phyloP scores from a whole-genome alignment of 164 flowering plant genomes.

The Houttuynia cordata region DNA sequence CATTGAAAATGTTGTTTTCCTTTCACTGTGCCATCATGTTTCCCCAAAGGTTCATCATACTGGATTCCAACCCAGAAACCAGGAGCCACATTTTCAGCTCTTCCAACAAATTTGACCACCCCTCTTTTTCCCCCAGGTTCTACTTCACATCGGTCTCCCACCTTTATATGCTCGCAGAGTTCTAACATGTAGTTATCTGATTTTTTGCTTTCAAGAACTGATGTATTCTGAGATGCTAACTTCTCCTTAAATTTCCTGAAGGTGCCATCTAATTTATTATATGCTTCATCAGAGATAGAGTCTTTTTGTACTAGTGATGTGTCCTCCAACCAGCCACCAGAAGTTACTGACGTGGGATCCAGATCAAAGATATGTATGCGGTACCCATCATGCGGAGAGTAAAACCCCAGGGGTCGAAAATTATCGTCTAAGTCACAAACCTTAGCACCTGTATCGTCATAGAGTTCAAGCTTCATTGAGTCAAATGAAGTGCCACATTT shows the following conservation, averaged over 20 bases:
- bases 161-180: slow-evolving; percentile 65
- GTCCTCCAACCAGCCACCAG: slow-evolving; percentile 98
- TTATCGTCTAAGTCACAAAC: slow-evolving; percentile 47
- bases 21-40: slow-evolving; percentile 90
- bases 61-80: slow-evolving; percentile 97
- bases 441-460: slow-evolving; percentile 55
- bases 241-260: slow-evolving; percentile 78
- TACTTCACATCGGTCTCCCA: slow-evolving; percentile 93
- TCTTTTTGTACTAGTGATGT: slow-evolving; percentile 89
- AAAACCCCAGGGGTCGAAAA: slow-evolving; percentile 63
- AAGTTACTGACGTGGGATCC: slow-evolving; percentile 88
- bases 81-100: slow-evolving; percentile 66
- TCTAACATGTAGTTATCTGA: slow-evolving; percentile 73
- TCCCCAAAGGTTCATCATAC: slow-evolving; percentile 93
- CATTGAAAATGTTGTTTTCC: slow-evolving; percentile 73
- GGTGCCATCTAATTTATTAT: slow-evolving; percentile 63
- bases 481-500: slow-evolving; percentile 84
- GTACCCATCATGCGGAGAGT: slow-evolving; percentile 86
- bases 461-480: slow-evolving; percentile 79
- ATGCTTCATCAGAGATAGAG: slow-evolving; percentile 84
- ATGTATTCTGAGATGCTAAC: slow-evolving; percentile 49
- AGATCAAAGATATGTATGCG: slow-evolving; percentile 82
- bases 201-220: slow-evolving; percentile 37
- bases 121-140: slow-evolving; percentile 94
- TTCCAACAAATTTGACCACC: slow-evolving; percentile 68